Evolutionary conservation across 1,139 yeast genomes (phyloP), one percentile per base, ranked within the genome.

Genomic region (Saccharomyces hybrid): DNA sequence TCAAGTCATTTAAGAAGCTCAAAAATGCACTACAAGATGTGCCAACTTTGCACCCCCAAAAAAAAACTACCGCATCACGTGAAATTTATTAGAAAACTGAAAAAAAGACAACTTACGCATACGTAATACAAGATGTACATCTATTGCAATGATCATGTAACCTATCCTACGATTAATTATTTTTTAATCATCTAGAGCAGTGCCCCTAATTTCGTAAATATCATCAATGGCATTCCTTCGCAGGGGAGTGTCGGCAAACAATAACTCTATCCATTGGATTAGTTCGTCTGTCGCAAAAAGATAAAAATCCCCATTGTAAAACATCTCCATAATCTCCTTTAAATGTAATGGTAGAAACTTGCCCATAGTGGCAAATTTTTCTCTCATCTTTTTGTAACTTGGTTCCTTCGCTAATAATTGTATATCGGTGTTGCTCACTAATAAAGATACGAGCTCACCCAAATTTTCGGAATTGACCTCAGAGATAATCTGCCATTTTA

Each of bases 231-330:
- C 83, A 52, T 73, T 73, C 48, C 78, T 78, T 59, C 96, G 77
- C 51, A 81, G 67, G 6, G 82, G 84, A 56, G 95, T 85, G 52
- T 87, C 87, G 4, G 87, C 82, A 69, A 90, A 90, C 51, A 88
- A 71, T 47, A 83, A 73, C 47, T 71, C 65, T n/a, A 91, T 74
- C 64, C 90, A 72, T 8, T 72, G 67, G 3, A 83, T 75, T 54
- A 91, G 71, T 68, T 90, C 97, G 1, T 76, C 73, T 0, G 95
- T 82, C 7, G 80, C 73, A 56, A 88, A 78, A 61, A 89, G 90
- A 58, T 77, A 87, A 57, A 88, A 81, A 53, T 83, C 85, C 14
- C 91, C 95, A 57, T 82, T 82, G 63, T 84, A 85, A 62, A 85
- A 86, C 64, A 81, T 67, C 31, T 81, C 85, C 77, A 85, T 78